Percentiles rank a stretch among this genome's conserved stretches.
phyloP scores from a whole-genome alignment of 169 alveolate species.

The Theileria sp. region DNA sequence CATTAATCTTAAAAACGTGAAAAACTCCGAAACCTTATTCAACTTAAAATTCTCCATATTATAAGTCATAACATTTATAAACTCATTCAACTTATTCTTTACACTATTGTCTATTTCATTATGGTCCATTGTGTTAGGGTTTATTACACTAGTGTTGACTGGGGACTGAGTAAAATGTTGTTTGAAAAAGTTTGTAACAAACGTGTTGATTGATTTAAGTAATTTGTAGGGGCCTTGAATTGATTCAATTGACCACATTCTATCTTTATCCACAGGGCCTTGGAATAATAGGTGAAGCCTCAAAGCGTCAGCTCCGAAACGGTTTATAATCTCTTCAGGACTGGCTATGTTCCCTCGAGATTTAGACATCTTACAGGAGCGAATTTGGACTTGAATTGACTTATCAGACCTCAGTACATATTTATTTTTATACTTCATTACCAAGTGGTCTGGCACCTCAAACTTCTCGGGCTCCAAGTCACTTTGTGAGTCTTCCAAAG shows the following conservation, averaged over 20 bases:
- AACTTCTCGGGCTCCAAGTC: constrained; percentile 7
- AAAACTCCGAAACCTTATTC: constrained; percentile 64
- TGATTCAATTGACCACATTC: constrained; percentile 73
- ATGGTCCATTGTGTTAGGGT: background rate
- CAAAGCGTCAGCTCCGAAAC: constrained; percentile 84
- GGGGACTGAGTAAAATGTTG: background rate
- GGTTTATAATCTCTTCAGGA: constrained; percentile 73
- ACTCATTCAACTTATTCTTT: constrained; percentile 7
- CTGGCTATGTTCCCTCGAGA: constrained; percentile 80
- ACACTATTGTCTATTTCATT: background rate
- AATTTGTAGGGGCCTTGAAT: constrained; percentile 67
- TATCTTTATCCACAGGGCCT: constrained; percentile 83
- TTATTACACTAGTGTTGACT: background rate
- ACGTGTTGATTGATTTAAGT: constrained; percentile 33
- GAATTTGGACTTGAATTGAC: constrained; percentile 32
- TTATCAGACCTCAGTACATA: constrained; percentile 37
- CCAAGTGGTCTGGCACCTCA: constrained; percentile 16
- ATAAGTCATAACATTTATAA: constrained; percentile 54
- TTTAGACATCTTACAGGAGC: constrained; percentile 84
- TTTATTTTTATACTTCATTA: constrained; percentile 44
- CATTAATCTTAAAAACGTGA: constrained; percentile 17
- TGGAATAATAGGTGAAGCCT: constrained; percentile 82
- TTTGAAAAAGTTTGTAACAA: constrained; percentile 35
- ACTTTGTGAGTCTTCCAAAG: background rate
- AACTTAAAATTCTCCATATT: constrained; percentile 68